Base-by-base conservation (phyloP, 768 basidiomycete genomes). In the Tephrocybe sp. region DNA sequence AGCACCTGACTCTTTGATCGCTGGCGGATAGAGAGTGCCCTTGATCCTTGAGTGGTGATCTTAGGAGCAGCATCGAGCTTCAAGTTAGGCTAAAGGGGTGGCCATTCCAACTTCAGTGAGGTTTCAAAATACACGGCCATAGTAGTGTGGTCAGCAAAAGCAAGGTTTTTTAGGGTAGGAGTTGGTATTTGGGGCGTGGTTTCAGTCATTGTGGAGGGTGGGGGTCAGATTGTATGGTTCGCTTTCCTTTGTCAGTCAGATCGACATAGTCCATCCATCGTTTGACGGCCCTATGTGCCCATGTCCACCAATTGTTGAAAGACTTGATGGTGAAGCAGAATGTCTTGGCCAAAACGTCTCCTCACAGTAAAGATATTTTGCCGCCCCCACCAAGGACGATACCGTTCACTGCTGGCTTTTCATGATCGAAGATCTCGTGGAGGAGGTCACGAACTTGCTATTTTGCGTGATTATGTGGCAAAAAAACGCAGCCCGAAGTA, bases 401-500 rank as follows among this genome's bases (percentile, higher is more conserved):
- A 3, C 48, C 48, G 22, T 45, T 5, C 4, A 1, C 0, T 10
- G 13, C n/a, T 4, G 16, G 12, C 1, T 1, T 12, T 14, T 32
- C 3, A 1, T 34, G 13, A n/a, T 45, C 44, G 14, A 45, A 45
- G 10, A 45, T 45, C 0, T 34, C 31, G 11, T 3, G 8, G 8
- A 17, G 14, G 5, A 6, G 12, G 4, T 49, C n/a, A n/a, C 30
- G 39, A 13, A 40, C 16, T 1, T 4, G 3, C 9, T 0, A 13
- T 2, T 10, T 0, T 23, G 6, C 36, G n/a, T 14, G 5, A 16
- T 48, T 55, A 49, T 57, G 62, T 10, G 39, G n/a, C 22, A 32
- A 53, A 19, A 35, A 56, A 61, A 13, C 52, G 49, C 11, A 60
- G 42, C 10, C 47, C 36, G n/a, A 46, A 35, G 44, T 57, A 63